These are phyloP conservation scores for Populus trichocarpa DNA, from an alignment of 441 rosid genomes.

Conservation along the genomic window DNA sequence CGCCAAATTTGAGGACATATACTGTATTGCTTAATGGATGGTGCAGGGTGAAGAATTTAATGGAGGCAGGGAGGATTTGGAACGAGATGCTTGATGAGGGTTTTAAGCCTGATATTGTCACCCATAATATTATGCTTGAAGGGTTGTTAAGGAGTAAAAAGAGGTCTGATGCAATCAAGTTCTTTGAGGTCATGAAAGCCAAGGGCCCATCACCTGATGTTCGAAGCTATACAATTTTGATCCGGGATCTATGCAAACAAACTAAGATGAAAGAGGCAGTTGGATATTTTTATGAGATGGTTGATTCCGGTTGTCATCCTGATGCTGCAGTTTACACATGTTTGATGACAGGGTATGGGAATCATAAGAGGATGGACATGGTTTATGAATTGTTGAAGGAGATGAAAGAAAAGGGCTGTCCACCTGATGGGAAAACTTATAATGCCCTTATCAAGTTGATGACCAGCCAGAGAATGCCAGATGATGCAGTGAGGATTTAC, in stretches of 20 bases:
- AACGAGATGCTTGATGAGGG: constrained; percentile 82
- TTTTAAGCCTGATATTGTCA: constrained; percentile 65
- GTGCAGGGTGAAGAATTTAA: constrained; percentile 71
- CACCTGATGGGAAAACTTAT: constrained; percentile 67
- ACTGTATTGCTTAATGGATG: constrained; percentile 76
- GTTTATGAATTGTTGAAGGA: constrained; percentile 64
- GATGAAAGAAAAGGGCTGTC: constrained; percentile 73
- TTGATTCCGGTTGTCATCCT: constrained; percentile 45
- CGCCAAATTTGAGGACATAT: constrained; percentile 65
- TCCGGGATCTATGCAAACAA: constrained; percentile 70
- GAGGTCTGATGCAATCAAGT: constrained; percentile 71
- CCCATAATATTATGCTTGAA: constrained; percentile 73
- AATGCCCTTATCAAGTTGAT: constrained; percentile 76
- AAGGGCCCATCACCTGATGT: constrained; percentile 74
- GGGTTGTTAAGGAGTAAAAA: constrained; percentile 66
- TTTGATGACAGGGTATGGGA: constrained; percentile 77
- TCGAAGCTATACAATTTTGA: constrained; percentile 68
- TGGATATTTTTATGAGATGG: constrained; percentile 67
- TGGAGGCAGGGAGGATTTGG: constrained; percentile 92
- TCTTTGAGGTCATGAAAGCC: constrained; percentile 77
- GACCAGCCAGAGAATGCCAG: constrained; percentile 52
- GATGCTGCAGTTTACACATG: constrained; percentile 80
- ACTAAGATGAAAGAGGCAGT: constrained; percentile 63
- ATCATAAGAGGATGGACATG: constrained; percentile 54
- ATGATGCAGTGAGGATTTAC: constrained; percentile 62